Evolutionary conservation across 2,329 filamentous ascomycete genomes (phyloP).

Genomic region (Colletotrichum gloeosporioides): DNA sequence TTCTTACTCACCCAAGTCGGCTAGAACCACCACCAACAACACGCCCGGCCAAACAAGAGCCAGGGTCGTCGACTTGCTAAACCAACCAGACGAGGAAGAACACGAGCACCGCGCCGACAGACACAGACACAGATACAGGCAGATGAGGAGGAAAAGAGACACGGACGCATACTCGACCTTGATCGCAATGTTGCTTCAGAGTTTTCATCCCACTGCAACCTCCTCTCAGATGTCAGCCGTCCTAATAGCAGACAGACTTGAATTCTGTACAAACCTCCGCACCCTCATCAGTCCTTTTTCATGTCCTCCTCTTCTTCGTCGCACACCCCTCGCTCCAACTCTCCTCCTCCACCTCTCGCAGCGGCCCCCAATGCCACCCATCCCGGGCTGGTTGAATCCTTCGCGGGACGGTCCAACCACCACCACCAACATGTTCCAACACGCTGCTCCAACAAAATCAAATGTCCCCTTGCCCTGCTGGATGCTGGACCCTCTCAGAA

Average conservation of each 20-base stretch:
- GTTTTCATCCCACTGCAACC: neutral
- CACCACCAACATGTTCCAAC: neutral
- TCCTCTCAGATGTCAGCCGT: neutral
- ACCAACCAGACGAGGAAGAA: neutral
- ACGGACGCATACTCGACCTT: neutral
- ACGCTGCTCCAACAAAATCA: neutral
- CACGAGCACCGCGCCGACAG: neutral
- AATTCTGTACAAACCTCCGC: neutral
- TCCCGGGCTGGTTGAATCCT: slow-evolving; percentile 10
- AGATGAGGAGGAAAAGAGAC: neutral
- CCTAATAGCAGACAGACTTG: neutral
- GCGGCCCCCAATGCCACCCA: slow-evolving; percentile 16
- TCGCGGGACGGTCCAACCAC: slow-evolving; percentile 2
- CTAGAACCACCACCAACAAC: neutral
- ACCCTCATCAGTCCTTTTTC: neutral
- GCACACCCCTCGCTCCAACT: neutral
- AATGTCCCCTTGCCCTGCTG: neutral
- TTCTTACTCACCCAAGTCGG: neutral
- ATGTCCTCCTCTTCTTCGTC: neutral
- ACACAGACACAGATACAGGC: neutral
- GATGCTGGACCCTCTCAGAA: neutral
- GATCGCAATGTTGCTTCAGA: neutral
- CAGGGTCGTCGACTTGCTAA: neutral
- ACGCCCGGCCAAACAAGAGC: neutral
- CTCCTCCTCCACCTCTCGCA: neutral